Evolutionary conservation across 768 basidiomycete genomes (phyloP).

Genomic region (Leucosporidium creatinivorum): DNA sequence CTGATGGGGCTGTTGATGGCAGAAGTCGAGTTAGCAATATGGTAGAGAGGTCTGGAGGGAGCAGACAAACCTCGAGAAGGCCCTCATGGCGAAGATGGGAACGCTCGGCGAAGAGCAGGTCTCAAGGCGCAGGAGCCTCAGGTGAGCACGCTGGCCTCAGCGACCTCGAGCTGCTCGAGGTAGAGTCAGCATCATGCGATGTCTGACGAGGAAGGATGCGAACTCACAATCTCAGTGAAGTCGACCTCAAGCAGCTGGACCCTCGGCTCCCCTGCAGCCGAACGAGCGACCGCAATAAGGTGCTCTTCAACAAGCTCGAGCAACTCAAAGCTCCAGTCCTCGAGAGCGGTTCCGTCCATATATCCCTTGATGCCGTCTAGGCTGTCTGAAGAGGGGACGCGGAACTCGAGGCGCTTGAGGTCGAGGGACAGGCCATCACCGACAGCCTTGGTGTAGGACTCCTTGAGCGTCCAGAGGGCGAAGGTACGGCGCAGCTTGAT

Average conservation of each 20-base stretch:
- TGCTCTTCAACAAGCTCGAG: not conserved
- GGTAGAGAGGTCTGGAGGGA: not conserved
- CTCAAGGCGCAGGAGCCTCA: too few relatives aligned
- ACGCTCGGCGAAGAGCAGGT: slow-evolving; percentile 4
- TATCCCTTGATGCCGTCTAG: not conserved
- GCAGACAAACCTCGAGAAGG: not conserved
- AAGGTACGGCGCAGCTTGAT: slow-evolving; percentile 1
- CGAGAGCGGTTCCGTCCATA: not conserved
- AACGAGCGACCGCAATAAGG: not conserved
- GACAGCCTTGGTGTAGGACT: slow-evolving; percentile 28
- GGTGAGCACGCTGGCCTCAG: too few relatives aligned
- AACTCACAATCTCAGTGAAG: too few relatives aligned
- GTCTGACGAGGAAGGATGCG: too few relatives aligned
- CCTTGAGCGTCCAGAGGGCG: slow-evolving; percentile 33
- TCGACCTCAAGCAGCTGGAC: too few relatives aligned
- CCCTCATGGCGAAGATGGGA: not conserved
- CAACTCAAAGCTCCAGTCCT: not conserved
- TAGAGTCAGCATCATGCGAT: too few relatives aligned
- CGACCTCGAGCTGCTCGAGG: too few relatives aligned
- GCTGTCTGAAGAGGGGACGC: not conserved
- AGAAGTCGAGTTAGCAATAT: not conserved
- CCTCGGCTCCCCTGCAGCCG: too few relatives aligned
- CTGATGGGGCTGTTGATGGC: not conserved
- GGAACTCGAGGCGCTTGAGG: slow-evolving; percentile 11
- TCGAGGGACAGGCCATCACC: slow-evolving; percentile 21